Conservation (phyloP, 352 stramenopile genomes). For the Thalassiosira ordinaria region DNA sequence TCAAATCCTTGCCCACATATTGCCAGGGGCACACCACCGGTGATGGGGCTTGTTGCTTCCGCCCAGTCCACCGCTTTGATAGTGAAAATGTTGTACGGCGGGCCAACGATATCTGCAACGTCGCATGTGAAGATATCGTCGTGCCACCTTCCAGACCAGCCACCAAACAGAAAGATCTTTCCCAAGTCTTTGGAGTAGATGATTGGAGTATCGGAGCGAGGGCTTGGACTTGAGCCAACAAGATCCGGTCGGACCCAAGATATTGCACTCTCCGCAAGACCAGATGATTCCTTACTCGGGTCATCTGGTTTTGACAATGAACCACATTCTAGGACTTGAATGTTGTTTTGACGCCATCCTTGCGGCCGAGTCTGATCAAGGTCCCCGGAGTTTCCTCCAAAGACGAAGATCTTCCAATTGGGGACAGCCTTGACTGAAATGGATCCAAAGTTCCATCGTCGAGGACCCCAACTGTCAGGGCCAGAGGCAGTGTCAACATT, state of each 20-base stretch:
- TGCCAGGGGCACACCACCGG: conserved; percentile 90
- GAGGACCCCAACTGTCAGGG: conserved; percentile 73
- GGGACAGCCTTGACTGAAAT: conserved; percentile 94
- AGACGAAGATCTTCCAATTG: conserved; percentile 97
- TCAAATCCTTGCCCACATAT: conserved; percentile 93
- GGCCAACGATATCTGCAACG: conserved; percentile 93
- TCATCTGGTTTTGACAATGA: neutral
- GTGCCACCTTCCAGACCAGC: conserved; percentile 96
- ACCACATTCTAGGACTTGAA: conserved; percentile 91
- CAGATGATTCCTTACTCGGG: conserved; percentile 3
- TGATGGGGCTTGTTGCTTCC: conserved; percentile 91
- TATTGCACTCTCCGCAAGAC: neutral
- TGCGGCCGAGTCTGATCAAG: conserved; percentile 89
- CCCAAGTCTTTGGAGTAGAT: conserved; percentile 91
- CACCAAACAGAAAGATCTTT: conserved; percentile 93
- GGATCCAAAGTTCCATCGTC: conserved; percentile 94
- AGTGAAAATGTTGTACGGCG: conserved; percentile 93
- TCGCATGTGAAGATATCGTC: conserved; percentile 92
- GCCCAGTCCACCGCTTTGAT: conserved; percentile 86
- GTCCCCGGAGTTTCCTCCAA: conserved; percentile 95
- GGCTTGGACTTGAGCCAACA: conserved; percentile 86
- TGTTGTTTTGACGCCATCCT: conserved; percentile 88
- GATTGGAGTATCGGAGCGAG: conserved; percentile 91
- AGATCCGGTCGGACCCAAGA: conserved; percentile 88
- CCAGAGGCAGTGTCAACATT: conserved; percentile 71